Evolutionary conservation across 352 stramenopile species (phyloP), one percentile per base, ranked within the genome.

Genomic region (Pythium grandisporangium): DNA sequence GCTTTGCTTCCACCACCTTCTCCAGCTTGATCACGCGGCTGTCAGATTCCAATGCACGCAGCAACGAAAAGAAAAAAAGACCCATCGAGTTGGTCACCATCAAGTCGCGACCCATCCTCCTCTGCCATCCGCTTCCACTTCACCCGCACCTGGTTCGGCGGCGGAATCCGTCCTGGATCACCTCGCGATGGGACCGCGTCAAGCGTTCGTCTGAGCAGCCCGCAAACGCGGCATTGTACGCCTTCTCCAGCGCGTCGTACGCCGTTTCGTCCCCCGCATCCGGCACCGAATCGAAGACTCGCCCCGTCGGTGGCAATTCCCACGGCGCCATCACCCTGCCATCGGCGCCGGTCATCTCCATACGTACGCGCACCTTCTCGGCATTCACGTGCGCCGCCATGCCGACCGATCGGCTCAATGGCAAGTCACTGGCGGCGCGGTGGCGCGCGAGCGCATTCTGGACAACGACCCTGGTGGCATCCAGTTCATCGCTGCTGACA

Each of bases 161-260:
- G n/a, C n/a, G n/a, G n/a, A n/a, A n/a, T n/a, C n/a, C n/a, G n/a
- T n/a, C n/a, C n/a, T n/a, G n/a, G n/a, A n/a, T n/a, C n/a, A n/a
- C n/a, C n/a, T n/a, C n/a, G n/a, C n/a, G 27, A 8, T 32, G 27
- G 2, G 42, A 37, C 6, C 50, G 50, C 30, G 34, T 21, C 20
- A 58, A 25, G 7, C 50, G 50, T 23, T 58, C 52, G 2, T 44
- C 33, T 17, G 35, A 22, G 29, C 44, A 59, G 30, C 64, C 62
- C 14, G 45, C 25, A 42, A 83, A 81, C 8, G 68, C 66, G 12
- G 59, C 40, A 45, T 75, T 71, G 42, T 79, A 79, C 17, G 62
- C 61, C 42, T 82, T 86, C 42, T 83, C 65, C 30, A 83, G 37
- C n/a, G 61, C 61, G 35, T 79, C 64, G 35, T 84, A 75, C 19